Percentiles rank a stretch among this genome's conserved stretches.
Evolutionary conservation across 1,284 basidiomycete genomes (phyloP).

Genomic region (Xerocomus alliaceus): DNA sequence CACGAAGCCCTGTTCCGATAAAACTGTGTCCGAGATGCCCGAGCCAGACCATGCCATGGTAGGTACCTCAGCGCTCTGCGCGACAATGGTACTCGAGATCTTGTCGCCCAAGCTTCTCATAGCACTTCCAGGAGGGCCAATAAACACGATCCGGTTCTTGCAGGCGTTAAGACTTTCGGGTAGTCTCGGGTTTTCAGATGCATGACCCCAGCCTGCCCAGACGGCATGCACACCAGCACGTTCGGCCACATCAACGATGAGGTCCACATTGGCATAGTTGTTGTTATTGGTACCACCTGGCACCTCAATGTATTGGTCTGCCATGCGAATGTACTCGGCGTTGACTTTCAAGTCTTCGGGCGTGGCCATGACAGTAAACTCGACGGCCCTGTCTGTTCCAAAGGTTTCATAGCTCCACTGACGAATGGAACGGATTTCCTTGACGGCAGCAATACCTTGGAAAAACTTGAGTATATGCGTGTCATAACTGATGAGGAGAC

Average conservation of each 20-base stretch:
- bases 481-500: constrained; percentile 9
- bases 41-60: constrained; percentile 99
- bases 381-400: constrained; percentile 93
- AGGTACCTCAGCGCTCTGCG: constrained; percentile 96
- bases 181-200: constrained; percentile 98
- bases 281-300: constrained; percentile 99
- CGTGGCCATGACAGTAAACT: constrained; percentile 99
- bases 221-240: constrained; percentile 97
- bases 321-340: constrained; percentile 99
- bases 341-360: constrained; percentile 99
- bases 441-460: constrained; percentile 95
- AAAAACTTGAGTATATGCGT: constrained; percentile 31
- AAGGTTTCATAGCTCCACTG: constrained; percentile 99
- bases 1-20: constrained; percentile 91
- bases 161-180: constrained; percentile 93
- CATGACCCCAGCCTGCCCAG: constrained; percentile 99
- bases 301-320: constrained; percentile 98
- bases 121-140: constrained; percentile 97
- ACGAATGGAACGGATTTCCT: constrained; percentile 97
- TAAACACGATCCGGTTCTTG: constrained; percentile 97
- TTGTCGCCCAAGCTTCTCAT: constrained; percentile 99
- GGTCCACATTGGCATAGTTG: constrained; percentile 99
- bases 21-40: constrained; percentile 88
- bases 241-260: constrained; percentile 98
- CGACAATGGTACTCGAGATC: constrained; percentile 99